Evolutionary conservation across 129 eudicot genomes (phyloP), one percentile per base, ranked within the genome.

Genomic region (Solidago caesia): DNA sequence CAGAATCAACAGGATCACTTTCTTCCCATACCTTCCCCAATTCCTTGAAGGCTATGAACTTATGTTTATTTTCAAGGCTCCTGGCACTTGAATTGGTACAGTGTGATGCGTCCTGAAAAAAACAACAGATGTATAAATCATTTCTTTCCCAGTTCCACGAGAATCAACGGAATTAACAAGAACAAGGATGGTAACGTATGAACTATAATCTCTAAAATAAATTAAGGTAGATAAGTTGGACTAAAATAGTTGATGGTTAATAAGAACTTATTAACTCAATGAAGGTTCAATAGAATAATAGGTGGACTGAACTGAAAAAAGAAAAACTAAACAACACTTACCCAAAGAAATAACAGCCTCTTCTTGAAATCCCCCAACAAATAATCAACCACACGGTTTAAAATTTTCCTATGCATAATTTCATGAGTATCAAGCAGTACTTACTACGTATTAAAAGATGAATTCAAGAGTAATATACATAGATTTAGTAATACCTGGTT

Each of bases 281-380:
- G 42, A 39, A 74, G 26, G 29, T 41, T 64, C 62, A n/a, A 42
- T 45, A 8, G 46, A 27, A 9, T 77, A 57, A 8, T 45, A n/a
- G 51, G 26, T 64, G 55, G 52, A 51, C 16, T 64, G 9, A 29
- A 46, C 46, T 45, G 44, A 44, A 16, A 52, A 39, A 52, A 69
- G 61, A 46, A 48, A 62, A 13, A 3, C 25, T 13, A 61, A 39
- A 69, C 5, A 53, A 13, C 41, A 68, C 87, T 79, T 85, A 94
- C 98, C 98, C 97, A 94, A 76, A 87, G 67, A 81, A 94, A 88
- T 71, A 86, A 74, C 84, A 94, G 78, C 84, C 84, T 84, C 69
- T 82, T 73, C 84, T 85, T 86, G 74, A 76, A 66, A 55, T 94
- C 87, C 68, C 97, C 96, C 75, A 94, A 77, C 68, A 94, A 78